Base-by-base conservation (phyloP, 1,284 basidiomycete genomes). In the Pyrrhoderma lamaoense region DNA sequence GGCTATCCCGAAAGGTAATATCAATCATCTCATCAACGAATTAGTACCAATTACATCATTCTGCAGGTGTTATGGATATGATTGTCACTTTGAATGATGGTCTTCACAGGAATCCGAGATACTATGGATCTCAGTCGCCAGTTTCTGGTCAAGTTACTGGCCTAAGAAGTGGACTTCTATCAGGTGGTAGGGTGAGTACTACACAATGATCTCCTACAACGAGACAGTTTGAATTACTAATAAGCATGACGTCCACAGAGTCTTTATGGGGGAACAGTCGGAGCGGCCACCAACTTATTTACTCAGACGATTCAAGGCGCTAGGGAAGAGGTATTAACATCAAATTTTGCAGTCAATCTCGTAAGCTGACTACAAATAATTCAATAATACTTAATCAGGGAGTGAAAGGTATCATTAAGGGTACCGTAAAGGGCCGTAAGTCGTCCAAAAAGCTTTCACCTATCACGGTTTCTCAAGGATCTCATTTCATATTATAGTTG, bases 271-370 rank as follows among this genome's bases (percentile, higher is more conserved):
- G 13, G 70, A 75, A 3, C 71, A 72, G 45, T 74, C 72, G 57
- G 77, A 79, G 78, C 75, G 11, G 74, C 79, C 47, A 74, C 73
- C 0, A 76, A 76, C 1, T 64, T 79, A 2, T 69, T 77, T n/a
- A 70, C 63, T 13, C 76, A 78, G 57, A 75, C 77, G 0, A 52
- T 72, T 5, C 62, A 67, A 56, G 76, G 75, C 0, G 74, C 67
- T 3, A 70, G 73, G 65, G 71, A 75, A 58, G 73, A 73, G 58
- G 72, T 72, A 35, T 56, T 11, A 5, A 31, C 55, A n/a, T 18
- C 34, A 42, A 27, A 31, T 14, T 8, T 37, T 31, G 21, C 8
- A 38, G 40, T 8, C 9, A 14, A 8, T 27, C 4, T 34, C 50
- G 27, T 19, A 27, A 27, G n/a, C 35, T 21, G 25, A 35, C 36